Evolutionary conservation across 768 basidiomycete species (phyloP).

Genomic region (Suillus plorans): DNA sequence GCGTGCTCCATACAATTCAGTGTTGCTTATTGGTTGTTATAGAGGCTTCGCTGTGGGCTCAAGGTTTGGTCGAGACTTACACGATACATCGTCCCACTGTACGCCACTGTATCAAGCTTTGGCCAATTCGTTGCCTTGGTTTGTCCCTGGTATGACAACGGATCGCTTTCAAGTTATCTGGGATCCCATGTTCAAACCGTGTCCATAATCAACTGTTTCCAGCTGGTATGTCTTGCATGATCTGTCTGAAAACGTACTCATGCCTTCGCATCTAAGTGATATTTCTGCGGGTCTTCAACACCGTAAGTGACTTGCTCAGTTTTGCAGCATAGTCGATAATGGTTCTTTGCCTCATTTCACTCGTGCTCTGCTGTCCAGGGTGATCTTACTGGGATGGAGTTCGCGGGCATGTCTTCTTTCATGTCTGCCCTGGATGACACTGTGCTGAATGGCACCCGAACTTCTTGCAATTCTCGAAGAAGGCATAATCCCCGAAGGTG

Average conservation of each 20-base stretch:
- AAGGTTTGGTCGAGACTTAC: conserved; percentile 25
- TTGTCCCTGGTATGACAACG: conserved; percentile 26
- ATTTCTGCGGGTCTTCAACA: conserved; percentile 28
- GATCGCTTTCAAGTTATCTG: conserved; percentile 22
- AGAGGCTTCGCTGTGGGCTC: conserved; percentile 25
- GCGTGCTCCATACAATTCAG: neutral
- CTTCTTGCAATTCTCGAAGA: too few relatives aligned
- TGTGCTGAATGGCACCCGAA: too few relatives aligned
- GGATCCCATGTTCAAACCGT: conserved; percentile 8
- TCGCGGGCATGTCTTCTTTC: conserved; percentile 10
- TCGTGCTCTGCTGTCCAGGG: conserved; percentile 18
- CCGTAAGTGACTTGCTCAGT: conserved; percentile 11
- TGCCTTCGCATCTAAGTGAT: conserved; percentile 19
- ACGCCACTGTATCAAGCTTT: conserved; percentile 21
- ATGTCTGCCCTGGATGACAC: neutral
- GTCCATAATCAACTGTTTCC: conserved; percentile 12
- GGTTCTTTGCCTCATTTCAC: conserved; percentile 11
- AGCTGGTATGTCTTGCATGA: conserved; percentile 12
- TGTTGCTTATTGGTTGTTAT: neutral
- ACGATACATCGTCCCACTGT: conserved; percentile 23
- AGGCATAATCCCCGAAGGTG: neutral
- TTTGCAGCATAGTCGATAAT: neutral
- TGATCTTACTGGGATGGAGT: conserved; percentile 18
- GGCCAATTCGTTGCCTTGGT: conserved; percentile 28
- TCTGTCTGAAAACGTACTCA: neutral